phyloP scores from a whole-genome alignment of 1,139 yeast species.

The Candida neerlandica region DNA sequence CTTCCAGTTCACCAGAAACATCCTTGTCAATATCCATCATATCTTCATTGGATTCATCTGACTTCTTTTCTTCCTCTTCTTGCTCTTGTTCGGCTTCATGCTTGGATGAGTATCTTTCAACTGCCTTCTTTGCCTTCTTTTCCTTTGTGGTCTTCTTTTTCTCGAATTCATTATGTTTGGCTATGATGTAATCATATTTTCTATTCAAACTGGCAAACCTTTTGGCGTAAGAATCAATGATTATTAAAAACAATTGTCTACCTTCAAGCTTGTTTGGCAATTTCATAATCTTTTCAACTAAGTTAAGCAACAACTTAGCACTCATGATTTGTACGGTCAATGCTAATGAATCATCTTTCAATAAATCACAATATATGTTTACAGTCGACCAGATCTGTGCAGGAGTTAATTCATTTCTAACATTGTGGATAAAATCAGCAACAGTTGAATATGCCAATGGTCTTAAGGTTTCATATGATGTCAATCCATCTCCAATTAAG shows the following conservation, averaged over 20 bases:
- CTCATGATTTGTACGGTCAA: conserved; percentile 96
- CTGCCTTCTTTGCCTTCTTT: conserved; percentile 43
- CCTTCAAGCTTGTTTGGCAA: conserved; percentile 84
- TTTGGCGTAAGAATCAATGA: conserved; percentile 85
- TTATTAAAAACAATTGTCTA: conserved; percentile 76
- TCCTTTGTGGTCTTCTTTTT: conserved; percentile 44
- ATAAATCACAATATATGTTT: conserved; percentile 73
- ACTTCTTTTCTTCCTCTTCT: conserved; percentile 9
- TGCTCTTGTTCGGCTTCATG: conserved; percentile 18
- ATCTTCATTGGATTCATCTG: conserved; percentile 18
- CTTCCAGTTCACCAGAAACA: conserved; percentile 6
- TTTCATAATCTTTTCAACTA: conserved; percentile 87
- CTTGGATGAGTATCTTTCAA: conserved; percentile 42
- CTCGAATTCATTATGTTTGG: conserved; percentile 60
- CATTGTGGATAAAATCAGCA: conserved; percentile 94
- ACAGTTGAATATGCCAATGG: conserved; percentile 95
- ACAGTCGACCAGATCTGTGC: conserved; percentile 90
- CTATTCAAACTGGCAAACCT: conserved; percentile 76
- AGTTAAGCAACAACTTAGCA: conserved; percentile 82
- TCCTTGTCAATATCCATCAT: conserved; percentile 20
- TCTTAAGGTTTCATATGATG: conserved; percentile 81
- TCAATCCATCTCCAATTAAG: conserved; percentile 88
- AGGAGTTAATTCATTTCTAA: conserved; percentile 80
- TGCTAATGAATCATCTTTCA: conserved; percentile 82
- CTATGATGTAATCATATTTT: conserved; percentile 68